Conservation (phyloP, 257 asterid species). For the Solanum boliviense region DNA sequence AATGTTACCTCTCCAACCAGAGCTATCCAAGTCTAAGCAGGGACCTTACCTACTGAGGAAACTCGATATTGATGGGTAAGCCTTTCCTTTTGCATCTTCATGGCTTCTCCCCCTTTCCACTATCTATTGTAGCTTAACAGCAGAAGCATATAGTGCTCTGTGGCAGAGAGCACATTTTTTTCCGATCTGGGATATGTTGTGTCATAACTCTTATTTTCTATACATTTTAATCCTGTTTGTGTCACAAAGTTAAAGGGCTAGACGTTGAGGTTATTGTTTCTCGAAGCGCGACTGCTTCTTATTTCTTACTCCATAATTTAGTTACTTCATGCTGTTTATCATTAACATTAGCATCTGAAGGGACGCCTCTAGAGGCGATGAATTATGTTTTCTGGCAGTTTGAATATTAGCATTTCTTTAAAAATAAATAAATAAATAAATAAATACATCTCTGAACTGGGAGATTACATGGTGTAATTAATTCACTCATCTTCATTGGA, state of each 20-base stretch:
- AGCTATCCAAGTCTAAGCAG: slow-evolving; percentile 72
- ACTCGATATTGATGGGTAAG: slow-evolving; percentile 90
- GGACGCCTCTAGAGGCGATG: not conserved
- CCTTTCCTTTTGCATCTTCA: not conserved
- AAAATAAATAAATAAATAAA: not conserved
- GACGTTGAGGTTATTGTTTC: not conserved
- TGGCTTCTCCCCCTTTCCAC: not conserved
- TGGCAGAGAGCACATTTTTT: not conserved
- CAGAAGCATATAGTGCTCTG: not conserved
- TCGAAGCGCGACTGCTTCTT: not conserved
- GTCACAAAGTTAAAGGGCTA: not conserved
- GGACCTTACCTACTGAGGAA: slow-evolving; percentile 90
- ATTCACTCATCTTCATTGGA: not conserved
- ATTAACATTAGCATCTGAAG: not conserved
- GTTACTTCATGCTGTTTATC: not conserved
- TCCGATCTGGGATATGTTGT: not conserved
- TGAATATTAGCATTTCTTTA: not conserved
- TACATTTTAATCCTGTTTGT: not conserved
- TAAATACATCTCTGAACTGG: not conserved
- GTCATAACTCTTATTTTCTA: not conserved
- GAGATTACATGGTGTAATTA: not conserved
- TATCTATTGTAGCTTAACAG: not conserved
- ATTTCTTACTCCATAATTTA: not conserved
- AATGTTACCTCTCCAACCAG: slow-evolving; percentile 51
- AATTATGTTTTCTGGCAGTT: not conserved